Conservation (phyloP, 2,329 filamentous ascomycete genomes). For the Xylaria sp. region DNA sequence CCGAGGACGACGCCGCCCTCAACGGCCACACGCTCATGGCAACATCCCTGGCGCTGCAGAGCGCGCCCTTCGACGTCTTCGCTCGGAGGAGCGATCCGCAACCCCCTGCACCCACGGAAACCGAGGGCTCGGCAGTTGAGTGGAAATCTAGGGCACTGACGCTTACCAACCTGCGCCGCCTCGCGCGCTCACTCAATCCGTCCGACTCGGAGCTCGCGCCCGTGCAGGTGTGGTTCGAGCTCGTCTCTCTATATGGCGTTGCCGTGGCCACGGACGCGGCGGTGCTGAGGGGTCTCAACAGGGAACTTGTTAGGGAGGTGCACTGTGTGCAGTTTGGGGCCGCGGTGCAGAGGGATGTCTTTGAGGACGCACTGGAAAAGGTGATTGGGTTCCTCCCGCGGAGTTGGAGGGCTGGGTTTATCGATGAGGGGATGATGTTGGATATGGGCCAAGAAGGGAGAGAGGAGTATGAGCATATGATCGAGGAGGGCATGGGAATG, state of each 20-base stretch:
- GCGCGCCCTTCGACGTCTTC: slow-evolving; percentile 30
- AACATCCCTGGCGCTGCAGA: slow-evolving; percentile 45
- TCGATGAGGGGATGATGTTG: background rate
- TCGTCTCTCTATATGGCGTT: slow-evolving; percentile 55
- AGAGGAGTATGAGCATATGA: background rate
- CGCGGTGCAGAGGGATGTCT: slow-evolving; percentile 57
- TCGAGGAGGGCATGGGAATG: background rate
- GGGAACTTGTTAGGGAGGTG: slow-evolving; percentile 56
- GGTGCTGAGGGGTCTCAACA: slow-evolving; percentile 53
- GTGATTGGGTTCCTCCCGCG: slow-evolving; percentile 47
- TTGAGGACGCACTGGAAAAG: slow-evolving; percentile 57
- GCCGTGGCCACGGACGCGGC: slow-evolving; percentile 51
- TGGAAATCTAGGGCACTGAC: slow-evolving; percentile 56
- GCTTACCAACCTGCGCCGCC: slow-evolving; percentile 56
- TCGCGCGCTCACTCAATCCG: slow-evolving; percentile 58
- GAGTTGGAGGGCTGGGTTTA: background rate
- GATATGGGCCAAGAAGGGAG: background rate
- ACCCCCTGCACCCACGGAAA: background rate
- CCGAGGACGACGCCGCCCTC: slow-evolving; percentile 16
- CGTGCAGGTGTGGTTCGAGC: slow-evolving; percentile 66
- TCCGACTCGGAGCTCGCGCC: slow-evolving; percentile 59
- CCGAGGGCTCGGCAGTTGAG: slow-evolving; percentile 25
- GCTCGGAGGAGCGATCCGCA: slow-evolving; percentile 6
- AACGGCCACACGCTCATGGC: slow-evolving; percentile 48
- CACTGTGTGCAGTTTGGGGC: slow-evolving; percentile 61